phyloP scores from a whole-genome alignment of 345 rosid genomes.

The Salix arbutifolia region DNA sequence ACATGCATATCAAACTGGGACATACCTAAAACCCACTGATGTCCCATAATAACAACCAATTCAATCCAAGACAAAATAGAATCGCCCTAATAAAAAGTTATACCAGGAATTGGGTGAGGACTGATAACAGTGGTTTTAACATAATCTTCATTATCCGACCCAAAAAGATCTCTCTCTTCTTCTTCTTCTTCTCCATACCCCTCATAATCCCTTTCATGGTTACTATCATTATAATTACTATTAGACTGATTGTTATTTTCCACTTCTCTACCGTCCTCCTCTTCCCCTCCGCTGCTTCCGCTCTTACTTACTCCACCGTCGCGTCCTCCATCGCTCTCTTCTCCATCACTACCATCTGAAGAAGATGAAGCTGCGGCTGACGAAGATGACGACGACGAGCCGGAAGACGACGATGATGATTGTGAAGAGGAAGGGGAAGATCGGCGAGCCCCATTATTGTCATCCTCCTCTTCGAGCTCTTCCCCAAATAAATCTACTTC shows the following conservation, averaged over 20 bases:
- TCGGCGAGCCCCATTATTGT: constrained; percentile 29
- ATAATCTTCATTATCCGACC: constrained; percentile 84
- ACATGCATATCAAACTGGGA: too few relatives aligned
- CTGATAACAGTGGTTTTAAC: constrained; percentile 66
- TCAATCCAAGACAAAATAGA: background rate
- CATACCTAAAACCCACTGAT: too few relatives aligned
- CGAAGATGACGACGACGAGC: constrained; percentile 17
- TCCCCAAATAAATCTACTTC: constrained; percentile 19
- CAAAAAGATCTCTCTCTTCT: constrained; percentile 69
- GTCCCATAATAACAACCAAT: background rate
- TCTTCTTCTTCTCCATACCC: constrained; percentile 22
- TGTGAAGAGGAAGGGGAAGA: constrained; percentile 55
- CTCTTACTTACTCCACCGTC: constrained; percentile 42
- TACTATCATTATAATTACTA: constrained; percentile 6
- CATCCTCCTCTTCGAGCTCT: constrained; percentile 7
- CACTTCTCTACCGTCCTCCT: constrained; percentile 44
- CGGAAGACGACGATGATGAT: constrained; percentile 41
- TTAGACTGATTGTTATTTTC: constrained; percentile 21
- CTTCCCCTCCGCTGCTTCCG: constrained; percentile 36
- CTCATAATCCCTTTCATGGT: constrained; percentile 6
- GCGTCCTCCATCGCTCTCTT: constrained; percentile 33
- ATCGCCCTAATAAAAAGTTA: background rate
- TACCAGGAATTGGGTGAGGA: constrained; percentile 71
- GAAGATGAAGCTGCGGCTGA: constrained; percentile 17
- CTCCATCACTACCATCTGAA: constrained; percentile 9